These are phyloP conservation scores for Neofusicoccum laricinum DNA, from an alignment of 2,329 filamentous ascomycete genomes.

Conservation along the genomic window DNA sequence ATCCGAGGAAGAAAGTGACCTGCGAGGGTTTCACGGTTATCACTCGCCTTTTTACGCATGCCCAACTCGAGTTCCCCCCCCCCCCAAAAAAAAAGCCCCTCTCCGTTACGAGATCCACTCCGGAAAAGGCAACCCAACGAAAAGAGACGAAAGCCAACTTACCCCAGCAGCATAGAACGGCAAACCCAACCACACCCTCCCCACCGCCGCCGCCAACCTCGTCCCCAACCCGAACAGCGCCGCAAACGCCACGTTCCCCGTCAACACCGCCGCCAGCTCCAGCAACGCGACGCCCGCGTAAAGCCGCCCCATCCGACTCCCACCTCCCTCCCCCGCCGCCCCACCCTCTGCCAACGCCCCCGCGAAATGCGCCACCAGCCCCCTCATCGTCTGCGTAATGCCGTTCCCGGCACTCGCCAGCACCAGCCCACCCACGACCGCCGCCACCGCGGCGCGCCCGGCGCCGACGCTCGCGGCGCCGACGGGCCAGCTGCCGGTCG, in stretches of 20 bases:
- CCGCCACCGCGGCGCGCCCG: no score
- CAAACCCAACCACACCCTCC: neutral
- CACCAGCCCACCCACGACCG: neutral
- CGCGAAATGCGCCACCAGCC: constrained; percentile 9
- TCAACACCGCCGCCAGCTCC: constrained; percentile 2
- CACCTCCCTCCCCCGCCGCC: neutral
- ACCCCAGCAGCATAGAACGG: constrained; percentile 13
- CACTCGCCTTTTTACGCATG: neutral
- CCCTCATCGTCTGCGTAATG: constrained; percentile 13
- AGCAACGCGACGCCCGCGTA: constrained; percentile 7
- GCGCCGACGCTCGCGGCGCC: neutral
- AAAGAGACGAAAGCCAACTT: no score
- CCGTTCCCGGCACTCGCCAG: neutral
- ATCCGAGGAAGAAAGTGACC: constrained; percentile 5
- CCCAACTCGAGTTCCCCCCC: neutral
- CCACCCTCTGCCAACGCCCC: neutral
- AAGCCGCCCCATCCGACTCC: neutral
- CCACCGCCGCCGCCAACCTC: neutral
- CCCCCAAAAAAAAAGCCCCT: neutral
- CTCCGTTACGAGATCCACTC: no score
- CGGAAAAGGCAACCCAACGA: neutral
- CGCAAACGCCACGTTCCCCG: constrained; percentile 9
- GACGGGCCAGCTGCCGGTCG: neutral
- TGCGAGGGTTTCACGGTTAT: neutral
- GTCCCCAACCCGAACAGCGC: neutral